Conservation (phyloP, 257 asterid genomes). For the Penstemon davidsonii region DNA sequence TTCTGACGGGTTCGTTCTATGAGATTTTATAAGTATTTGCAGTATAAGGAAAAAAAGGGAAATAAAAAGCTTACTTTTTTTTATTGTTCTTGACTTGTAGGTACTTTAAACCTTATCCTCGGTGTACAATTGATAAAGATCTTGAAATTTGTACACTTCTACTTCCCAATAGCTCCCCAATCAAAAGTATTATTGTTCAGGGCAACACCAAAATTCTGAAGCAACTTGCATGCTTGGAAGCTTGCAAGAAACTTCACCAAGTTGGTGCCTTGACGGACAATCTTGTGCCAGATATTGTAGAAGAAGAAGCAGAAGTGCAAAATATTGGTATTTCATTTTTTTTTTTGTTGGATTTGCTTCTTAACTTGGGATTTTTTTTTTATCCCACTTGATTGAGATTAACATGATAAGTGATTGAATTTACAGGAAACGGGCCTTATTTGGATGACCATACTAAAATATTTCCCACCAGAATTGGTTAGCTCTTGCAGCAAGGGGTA, state of each 20-base stretch:
- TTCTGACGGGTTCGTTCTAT: constrained; percentile 63
- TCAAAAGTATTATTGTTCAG: constrained; percentile 40
- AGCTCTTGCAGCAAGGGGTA: constrained; percentile 24
- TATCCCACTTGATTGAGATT: background rate
- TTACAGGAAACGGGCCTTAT: constrained; percentile 43
- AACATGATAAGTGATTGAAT: constrained; percentile 2
- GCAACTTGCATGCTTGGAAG: constrained; percentile 82
- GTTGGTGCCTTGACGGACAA: constrained; percentile 60
- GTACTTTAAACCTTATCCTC: constrained; percentile 79
- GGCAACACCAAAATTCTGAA: constrained; percentile 46
- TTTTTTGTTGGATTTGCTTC: background rate
- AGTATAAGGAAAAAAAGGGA: background rate
- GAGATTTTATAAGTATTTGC: background rate
- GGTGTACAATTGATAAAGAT: constrained; percentile 46
- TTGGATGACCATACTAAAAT: constrained; percentile 43
- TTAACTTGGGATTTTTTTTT: constrained; percentile 1
- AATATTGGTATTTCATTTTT: constrained; percentile 39
- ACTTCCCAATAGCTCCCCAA: constrained; percentile 74
- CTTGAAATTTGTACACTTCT: constrained; percentile 45
- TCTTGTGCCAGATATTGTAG: constrained; percentile 72
- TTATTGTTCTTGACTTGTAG: constrained; percentile 35
- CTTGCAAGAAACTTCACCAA: constrained; percentile 79
- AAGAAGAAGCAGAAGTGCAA: constrained; percentile 53
- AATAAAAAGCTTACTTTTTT: background rate
- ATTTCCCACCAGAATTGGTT: constrained; percentile 64